Base-by-base conservation (phyloP, 2,329 filamentous ascomycete species). In the Cladophialophora psammophila region DNA sequence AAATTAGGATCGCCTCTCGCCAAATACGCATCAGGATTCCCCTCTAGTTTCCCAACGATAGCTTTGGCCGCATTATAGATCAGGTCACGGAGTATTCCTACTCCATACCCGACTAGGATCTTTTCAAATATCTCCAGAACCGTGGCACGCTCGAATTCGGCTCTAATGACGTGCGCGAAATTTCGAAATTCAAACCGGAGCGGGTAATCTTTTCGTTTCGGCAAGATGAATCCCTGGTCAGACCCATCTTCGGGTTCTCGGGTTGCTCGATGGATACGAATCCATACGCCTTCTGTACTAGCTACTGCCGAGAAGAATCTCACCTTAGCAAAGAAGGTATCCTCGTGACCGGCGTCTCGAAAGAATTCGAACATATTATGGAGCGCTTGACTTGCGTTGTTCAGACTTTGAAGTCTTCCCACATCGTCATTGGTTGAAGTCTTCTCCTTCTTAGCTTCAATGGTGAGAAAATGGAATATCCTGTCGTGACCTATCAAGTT, bases 351-450 rank as follows among this genome's bases (percentile, higher is more conserved):
- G 13, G 48, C 48, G 2, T 53, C 48, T 20, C 48, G 48, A 7
- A 53, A 53, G 48, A 53, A 53, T 15, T 53, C 48, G 48, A 53
- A 53, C 48, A 53, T 53, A 15, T 53, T 53, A 18, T 53, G 48
- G n/a, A 53, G 48, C n/a, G 48, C 48, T n/a, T 53, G 48, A 31
- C 48, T 53, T 26, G 48, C 48, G 18, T 53, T 26, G 48, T 53
- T 53, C 48, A 53, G 48, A 53, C 48, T 53, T 8, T 20, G 18
- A 10, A 26, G 18, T 3, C 8, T 53, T 32, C 48, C 48, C 12
- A 53, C 18, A 6, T 26, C 18, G 31, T 53, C 48, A 26, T 12
- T 15, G 48, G 48, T 26, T 6, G 48, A 31, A 10, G 48, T 53
- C 31, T 10, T 1, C n/a, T 26, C 48, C n/a, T 53, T 26, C 48